phyloP scores from a whole-genome alignment of 2,329 filamentous ascomycete species.

The Fusarium mundagurra region DNA sequence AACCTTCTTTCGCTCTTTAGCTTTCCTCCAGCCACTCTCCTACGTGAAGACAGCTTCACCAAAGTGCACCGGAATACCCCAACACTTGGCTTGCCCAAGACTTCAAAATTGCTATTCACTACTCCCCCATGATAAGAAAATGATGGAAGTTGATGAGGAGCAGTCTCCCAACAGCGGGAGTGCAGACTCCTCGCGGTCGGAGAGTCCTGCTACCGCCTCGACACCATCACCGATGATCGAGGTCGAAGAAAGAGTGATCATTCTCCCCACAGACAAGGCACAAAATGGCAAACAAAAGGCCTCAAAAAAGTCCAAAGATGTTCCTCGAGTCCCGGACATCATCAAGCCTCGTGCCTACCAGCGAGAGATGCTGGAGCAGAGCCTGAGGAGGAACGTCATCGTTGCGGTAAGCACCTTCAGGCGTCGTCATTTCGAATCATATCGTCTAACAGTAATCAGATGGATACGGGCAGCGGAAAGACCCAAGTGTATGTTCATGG shows the following conservation, averaged over 20 bases:
- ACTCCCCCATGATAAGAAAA: background rate
- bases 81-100: background rate
- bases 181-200: slow-evolving; percentile 6
- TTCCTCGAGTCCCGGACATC: slow-evolving; percentile 24
- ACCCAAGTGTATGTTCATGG: slow-evolving; percentile 72
- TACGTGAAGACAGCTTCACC: background rate
- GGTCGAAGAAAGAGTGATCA: slow-evolving; percentile 29
- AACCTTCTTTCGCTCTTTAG: background rate
- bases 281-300: background rate
- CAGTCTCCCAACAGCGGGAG: background rate
- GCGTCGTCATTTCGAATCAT: background rate
- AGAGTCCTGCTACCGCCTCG: slow-evolving; percentile 2
- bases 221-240: background rate
- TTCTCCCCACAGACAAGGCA: background rate
- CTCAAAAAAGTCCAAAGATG: background rate
- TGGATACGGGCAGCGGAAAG: slow-evolving; percentile 84
- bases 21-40: background rate
- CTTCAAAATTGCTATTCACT: background rate
- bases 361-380: slow-evolving; percentile 78
- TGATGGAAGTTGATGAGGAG: slow-evolving; percentile 1
- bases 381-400: slow-evolving; percentile 75
- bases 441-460: slow-evolving; percentile 56
- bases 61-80: background rate
- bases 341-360: slow-evolving; percentile 72
- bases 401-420: slow-evolving; percentile 64